phyloP scores from a whole-genome alignment of 768 basidiomycete genomes.

The Tephrocybe sp. region DNA sequence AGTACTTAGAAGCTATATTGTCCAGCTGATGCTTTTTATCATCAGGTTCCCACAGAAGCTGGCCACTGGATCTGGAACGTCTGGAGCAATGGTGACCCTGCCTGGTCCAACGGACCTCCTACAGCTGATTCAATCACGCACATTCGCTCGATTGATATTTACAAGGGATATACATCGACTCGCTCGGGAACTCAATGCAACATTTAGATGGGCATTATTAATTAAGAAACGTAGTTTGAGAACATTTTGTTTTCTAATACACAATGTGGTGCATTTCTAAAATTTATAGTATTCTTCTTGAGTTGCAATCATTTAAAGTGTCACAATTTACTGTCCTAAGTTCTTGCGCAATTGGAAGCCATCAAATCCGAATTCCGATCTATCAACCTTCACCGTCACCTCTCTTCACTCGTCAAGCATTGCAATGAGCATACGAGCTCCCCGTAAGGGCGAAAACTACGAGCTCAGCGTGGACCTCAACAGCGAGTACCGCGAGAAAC shows the following conservation, averaged over 20 bases:
- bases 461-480: conserved; percentile 97
- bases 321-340: too few species aligned
- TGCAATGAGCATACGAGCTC: conserved; percentile 57
- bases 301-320: too few species aligned
- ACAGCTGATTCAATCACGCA: conserved; percentile 32
- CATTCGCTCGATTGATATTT: conserved; percentile 34
- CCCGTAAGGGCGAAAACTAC: conserved; percentile 89
- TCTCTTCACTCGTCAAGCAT: conserved; percentile 5
- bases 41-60: conserved; percentile 28
- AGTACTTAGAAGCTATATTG: background rate
- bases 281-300: too few species aligned
- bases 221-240: too few species aligned
- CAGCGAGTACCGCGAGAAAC: conserved; percentile 91
- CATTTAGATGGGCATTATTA: conserved; percentile 15
- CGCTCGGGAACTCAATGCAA: conserved; percentile 23
- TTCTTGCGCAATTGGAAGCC: too few species aligned
- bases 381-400: background rate
- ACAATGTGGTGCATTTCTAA: too few species aligned
- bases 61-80: conserved; percentile 35
- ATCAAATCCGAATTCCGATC: conserved; percentile 15
- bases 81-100: conserved; percentile 34
- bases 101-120: conserved; percentile 37
- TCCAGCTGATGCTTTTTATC: background rate
- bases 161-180: conserved; percentile 29
- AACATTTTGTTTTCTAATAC: too few species aligned